phyloP scores from a whole-genome alignment of 2,329 filamentous ascomycete genomes.

The Trichoderma hamatum region DNA sequence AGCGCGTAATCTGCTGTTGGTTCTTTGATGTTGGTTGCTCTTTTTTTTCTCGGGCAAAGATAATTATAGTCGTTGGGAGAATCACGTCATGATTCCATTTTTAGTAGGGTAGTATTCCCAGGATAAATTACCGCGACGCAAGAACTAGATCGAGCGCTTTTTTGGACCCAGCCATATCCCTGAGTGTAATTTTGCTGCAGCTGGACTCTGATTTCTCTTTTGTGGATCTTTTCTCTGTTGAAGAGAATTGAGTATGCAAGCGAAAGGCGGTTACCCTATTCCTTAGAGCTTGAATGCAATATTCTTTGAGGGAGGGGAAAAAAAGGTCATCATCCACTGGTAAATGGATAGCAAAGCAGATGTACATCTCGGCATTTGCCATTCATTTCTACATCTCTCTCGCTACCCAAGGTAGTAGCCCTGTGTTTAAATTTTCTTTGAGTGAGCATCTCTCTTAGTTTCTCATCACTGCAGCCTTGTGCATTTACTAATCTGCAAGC shows the following conservation, averaged over 20 bases:
- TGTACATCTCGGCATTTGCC: no score
- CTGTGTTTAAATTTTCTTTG: no score
- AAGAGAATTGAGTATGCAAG: not conserved
- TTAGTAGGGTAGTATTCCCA: not conserved
- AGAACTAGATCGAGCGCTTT: not conserved
- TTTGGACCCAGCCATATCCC: not conserved
- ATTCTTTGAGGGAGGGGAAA: no score
- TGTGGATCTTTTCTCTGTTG: not conserved
- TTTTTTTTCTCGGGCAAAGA: not conserved
- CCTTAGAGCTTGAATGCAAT: not conserved
- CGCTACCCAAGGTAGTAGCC: no score
- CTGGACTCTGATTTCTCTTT: not conserved
- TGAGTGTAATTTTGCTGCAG: not conserved
- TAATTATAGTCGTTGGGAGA: conserved; percentile 9
- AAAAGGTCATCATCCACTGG: no score
- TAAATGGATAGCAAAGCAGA: no score
- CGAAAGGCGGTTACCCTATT: not conserved
- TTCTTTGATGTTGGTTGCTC: not conserved
- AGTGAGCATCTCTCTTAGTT: no score
- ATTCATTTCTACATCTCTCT: no score
- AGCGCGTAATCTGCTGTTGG: conserved; percentile 22
- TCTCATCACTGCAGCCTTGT: no score
- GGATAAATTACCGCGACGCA: not conserved
- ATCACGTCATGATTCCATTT: conserved; percentile 23
- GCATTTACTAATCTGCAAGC: no score